Evolutionary conservation across 176 grass and related monocot genomes (phyloP), one percentile per base, ranked within the genome.

Genomic region (Coix lacrymajobi): DNA sequence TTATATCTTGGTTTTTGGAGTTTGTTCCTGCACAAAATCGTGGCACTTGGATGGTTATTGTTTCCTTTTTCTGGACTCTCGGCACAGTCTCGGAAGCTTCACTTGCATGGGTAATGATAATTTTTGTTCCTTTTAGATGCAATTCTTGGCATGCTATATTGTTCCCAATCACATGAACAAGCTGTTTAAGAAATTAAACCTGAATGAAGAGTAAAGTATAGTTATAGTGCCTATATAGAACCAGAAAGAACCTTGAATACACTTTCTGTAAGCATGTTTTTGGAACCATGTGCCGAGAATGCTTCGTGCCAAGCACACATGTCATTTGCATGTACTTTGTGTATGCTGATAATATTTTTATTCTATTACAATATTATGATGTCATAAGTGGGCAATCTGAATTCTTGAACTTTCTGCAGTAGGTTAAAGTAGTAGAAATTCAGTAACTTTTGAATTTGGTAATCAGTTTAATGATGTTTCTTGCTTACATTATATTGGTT

Each of bases 1-100:
- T 94, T 66, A 33, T 48, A 57, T 91, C 92, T 85, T 94, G 92
- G 92, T 94, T 94, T 85, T 78, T 94, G 65, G 92, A 94, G 30
- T 94, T 94, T 57, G 79, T 94, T 85, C 89, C 92, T 79, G 49
- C 81, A 71, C 56, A 75, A 73, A 89, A 89, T 75, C 86, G 92
- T 51, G 89, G 89, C 72, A 84, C 66, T 62, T 94, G 89, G 77
- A 89, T 94, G 62, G 57, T 89, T 58, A 7, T 85, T 40, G 83
- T 91, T 12, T 32, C 72, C 19, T 33, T 49, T 71, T 94, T 89
- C 45, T 94, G 92, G 92, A 91, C 89, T 66, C 7, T 91, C 22
- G 92, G 92, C 63, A 91, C 89, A 7, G 36, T 94, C 22, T 81
- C 89, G 78, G 86, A 94, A 81, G 92, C 87, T 79, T 88, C 87